A percentile compares a stretch with the other conserved stretches of the same genome.
These are phyloP conservation scores for Scheffersomyces stipitis DNA, from an alignment of 805 yeast genomes.

Conservation along the genomic window DNA sequence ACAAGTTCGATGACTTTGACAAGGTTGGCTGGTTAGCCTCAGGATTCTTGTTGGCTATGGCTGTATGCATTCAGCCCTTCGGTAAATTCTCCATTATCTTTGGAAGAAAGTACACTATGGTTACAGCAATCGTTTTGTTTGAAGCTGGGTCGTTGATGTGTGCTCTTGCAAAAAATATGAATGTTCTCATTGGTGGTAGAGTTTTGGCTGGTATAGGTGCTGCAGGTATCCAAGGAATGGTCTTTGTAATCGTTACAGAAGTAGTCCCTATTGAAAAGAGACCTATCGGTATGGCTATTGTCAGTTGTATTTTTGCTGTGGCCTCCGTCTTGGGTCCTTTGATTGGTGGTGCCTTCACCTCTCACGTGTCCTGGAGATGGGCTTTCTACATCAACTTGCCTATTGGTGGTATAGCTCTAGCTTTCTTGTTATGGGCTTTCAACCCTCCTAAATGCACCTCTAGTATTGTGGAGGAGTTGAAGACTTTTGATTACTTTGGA, in stretches of 20 bases:
- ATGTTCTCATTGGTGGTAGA: conserved; percentile 41
- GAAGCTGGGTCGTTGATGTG: conserved; percentile 39
- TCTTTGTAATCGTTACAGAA: conserved; percentile 30
- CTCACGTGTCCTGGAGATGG: conserved; percentile 27
- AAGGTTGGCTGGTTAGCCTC: conserved; percentile 39
- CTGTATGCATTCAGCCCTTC: conserved; percentile 35
- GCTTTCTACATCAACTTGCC: conserved; percentile 27
- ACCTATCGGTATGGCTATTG: conserved; percentile 20
- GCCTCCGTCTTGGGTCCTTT: conserved; percentile 26
- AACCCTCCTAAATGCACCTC: conserved; percentile 18
- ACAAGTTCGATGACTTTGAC: conserved; percentile 32
- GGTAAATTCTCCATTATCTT: conserved; percentile 37
- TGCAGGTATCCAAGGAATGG: conserved; percentile 32
- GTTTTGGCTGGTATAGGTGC: conserved; percentile 40
- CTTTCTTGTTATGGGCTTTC: conserved; percentile 15
- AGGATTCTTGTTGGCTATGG: conserved; percentile 35
- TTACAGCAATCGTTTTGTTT: conserved; percentile 22
- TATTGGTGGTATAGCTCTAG: conserved; percentile 20
- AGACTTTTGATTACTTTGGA: conserved; percentile 20
- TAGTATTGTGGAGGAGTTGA: conserved; percentile 12
- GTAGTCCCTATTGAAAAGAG: conserved; percentile 28
- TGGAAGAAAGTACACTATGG: conserved; percentile 34
- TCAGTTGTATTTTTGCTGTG: conserved; percentile 18
- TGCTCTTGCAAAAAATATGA: conserved; percentile 36
- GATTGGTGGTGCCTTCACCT: conserved; percentile 25